These are phyloP conservation scores for Torulaspora microellipsoides DNA, from an alignment of 805 yeast genomes.

Conservation along the genomic window DNA sequence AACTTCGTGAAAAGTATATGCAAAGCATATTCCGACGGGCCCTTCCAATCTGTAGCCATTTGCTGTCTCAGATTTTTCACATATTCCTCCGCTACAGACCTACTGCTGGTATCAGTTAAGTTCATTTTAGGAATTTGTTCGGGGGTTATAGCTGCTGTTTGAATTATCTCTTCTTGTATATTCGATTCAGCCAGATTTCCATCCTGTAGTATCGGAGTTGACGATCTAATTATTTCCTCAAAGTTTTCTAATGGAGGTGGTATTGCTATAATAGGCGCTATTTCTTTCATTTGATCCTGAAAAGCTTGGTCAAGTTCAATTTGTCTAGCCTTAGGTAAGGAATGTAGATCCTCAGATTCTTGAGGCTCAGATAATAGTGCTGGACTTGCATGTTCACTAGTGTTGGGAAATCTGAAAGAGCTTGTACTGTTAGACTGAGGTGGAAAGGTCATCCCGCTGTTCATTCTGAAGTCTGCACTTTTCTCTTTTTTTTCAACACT, in stretches of 20 bases:
- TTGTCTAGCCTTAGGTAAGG: background rate
- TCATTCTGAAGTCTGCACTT: conserved; percentile 15
- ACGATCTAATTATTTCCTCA: conserved; percentile 1
- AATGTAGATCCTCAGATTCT: background rate
- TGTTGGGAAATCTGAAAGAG: conserved; percentile 8
- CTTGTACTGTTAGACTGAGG: conserved; percentile 12
- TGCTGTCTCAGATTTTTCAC: conserved; percentile 34
- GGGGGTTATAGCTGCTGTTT: conserved; percentile 1
- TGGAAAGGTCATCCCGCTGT: conserved; percentile 29
- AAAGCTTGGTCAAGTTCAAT: background rate
- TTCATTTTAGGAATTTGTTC: conserved; percentile 3
- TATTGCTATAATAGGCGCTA: conserved; percentile 11
- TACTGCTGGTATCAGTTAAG: conserved; percentile 13
- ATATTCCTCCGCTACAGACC: conserved; percentile 24
- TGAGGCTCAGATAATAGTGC: background rate
- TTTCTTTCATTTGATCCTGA: background rate
- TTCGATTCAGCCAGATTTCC: background rate
- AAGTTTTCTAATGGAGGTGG: conserved; percentile 12
- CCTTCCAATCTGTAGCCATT: conserved; percentile 52
- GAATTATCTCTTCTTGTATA: conserved; percentile 1
- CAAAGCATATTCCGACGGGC: conserved; percentile 85
- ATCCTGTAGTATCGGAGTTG: background rate
- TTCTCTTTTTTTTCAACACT: too few species aligned
- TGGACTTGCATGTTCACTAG: background rate
- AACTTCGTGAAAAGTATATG: conserved; percentile 94